Evolutionary conservation across 495 filamentous ascomycete species (phyloP).

Genomic region (Choiromyces venosus): DNA sequence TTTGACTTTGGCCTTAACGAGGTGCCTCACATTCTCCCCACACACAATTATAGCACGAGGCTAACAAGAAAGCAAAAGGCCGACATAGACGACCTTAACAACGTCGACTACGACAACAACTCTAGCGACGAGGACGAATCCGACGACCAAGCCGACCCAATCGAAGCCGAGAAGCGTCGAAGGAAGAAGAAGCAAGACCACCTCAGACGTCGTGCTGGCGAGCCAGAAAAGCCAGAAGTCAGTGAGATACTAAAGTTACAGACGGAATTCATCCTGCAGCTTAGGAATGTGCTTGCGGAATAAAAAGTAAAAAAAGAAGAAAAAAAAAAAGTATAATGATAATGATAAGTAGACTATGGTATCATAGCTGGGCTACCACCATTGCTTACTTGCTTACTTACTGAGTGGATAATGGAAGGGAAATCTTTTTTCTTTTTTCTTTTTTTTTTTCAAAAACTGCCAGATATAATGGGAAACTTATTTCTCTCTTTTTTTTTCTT

Average conservation of each 20-base stretch:
- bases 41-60: not conserved
- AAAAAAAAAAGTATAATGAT: too few species aligned
- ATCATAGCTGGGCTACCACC: not conserved
- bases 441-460: not conserved
- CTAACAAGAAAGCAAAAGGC: constrained; percentile 43
- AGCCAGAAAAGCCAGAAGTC: constrained; percentile 79
- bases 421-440: constrained; percentile 1
- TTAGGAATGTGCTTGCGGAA: constrained; percentile 79
- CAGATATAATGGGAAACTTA: not conserved
- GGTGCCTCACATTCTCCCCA: constrained; percentile 45
- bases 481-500: not conserved
- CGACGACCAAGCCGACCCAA: constrained; percentile 77
- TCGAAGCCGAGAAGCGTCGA: constrained; percentile 73
- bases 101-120: constrained; percentile 66
- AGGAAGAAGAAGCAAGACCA: constrained; percentile 69
- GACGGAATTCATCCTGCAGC: constrained; percentile 73
- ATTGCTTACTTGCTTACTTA: not conserved
- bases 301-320: too few species aligned
- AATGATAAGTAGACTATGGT: not conserved
- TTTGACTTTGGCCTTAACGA: constrained; percentile 86
- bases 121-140: constrained; percentile 59
- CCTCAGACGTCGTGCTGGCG: constrained; percentile 75
- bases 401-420: constrained; percentile 9
- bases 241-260: constrained; percentile 70
- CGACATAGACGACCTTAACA: constrained; percentile 75